Evolutionary conservation across 2,329 filamentous ascomycete species (phyloP), one percentile per base, ranked within the genome.

Genomic region (Colletotrichum sp.): DNA sequence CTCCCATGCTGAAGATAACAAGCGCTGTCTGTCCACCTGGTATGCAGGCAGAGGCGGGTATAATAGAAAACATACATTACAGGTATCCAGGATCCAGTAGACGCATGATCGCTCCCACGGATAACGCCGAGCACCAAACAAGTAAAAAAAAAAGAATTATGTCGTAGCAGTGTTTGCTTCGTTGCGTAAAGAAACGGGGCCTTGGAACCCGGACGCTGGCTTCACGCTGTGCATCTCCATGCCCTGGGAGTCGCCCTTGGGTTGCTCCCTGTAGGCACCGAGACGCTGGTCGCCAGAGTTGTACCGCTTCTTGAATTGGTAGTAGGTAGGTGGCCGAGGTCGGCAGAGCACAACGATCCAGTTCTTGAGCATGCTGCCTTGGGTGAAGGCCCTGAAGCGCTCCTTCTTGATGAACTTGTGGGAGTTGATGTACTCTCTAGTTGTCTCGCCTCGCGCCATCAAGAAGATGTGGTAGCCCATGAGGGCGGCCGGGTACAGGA

Each of bases 381-480:
- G 96, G 3, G 93, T 96, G 80, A 98, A 99, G 2, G 97, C 95
- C 59, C 96, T 90, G 84, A 98, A 98, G 15, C 97, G 92, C 83
- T 99, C 96, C 80, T 94, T 94, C 86, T 97, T 98, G 78, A 94
- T 88, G 83, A 99, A 99, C 84, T 99, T 99, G 85, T 98, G 95
- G 6, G 95, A 96, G 85, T 98, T 98, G 78, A 99, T 92, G 84
- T 98, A 98, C 85, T 99, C 97, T 79, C 97, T 91, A 1, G 97
- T 99, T 1, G 96, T 99, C 87, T 99, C 96, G 65, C 96, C 97
- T 36, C 96, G 91, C 8, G 92, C 94, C 86, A 98, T 95, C 59
- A 99, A 89, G 86, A 98, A 98, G 63, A 99, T 83, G 85, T 99
- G 97, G 83, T 99, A 99, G 26, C 91, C 91, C 88, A 93, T 95